A percentile compares a stretch with the other conserved stretches of the same genome.
Evolutionary conservation across 2,329 filamentous ascomycete genomes (phyloP).

Genomic region (Fusarium sulawesiense): DNA sequence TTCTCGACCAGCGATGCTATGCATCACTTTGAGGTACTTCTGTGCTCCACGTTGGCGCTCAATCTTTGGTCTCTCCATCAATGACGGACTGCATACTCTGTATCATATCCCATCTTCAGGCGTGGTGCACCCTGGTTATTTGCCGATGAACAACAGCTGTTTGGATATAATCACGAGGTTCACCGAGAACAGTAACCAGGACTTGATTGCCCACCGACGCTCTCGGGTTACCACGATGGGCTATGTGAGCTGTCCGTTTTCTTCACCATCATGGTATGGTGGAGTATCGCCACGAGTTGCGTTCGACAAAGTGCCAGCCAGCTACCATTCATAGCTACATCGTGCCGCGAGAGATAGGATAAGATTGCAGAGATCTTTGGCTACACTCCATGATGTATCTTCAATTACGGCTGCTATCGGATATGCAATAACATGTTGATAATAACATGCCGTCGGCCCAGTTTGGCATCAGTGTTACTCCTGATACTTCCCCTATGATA

Average conservation of each 20-base stretch:
- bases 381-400: slow-evolving; percentile 3
- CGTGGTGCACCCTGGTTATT: background rate
- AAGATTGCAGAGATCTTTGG: background rate
- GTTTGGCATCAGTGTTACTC: slow-evolving; percentile 4
- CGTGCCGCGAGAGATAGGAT: background rate
- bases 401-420: slow-evolving; percentile 1
- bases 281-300: background rate
- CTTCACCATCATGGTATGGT: background rate
- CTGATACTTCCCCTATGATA: slow-evolving; percentile 1
- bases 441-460: slow-evolving; percentile 5
- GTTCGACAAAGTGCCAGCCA: background rate
- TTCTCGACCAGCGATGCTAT: background rate
- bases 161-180: slow-evolving; percentile 10
- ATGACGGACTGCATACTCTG: background rate
- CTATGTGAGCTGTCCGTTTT: background rate
- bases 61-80: slow-evolving; percentile 18
- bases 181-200: slow-evolving; percentile 1
- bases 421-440: slow-evolving; percentile 1
- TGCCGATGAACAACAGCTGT: background rate
- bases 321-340: background rate
- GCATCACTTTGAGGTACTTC: slow-evolving; percentile 2
- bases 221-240: slow-evolving; percentile 26
- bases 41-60: slow-evolving; percentile 3
- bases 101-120: background rate
- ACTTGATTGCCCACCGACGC: slow-evolving; percentile 6